These are phyloP conservation scores for Boletus vinaceobasis DNA, from an alignment of 768 basidiomycete genomes.

Conservation along the genomic window DNA sequence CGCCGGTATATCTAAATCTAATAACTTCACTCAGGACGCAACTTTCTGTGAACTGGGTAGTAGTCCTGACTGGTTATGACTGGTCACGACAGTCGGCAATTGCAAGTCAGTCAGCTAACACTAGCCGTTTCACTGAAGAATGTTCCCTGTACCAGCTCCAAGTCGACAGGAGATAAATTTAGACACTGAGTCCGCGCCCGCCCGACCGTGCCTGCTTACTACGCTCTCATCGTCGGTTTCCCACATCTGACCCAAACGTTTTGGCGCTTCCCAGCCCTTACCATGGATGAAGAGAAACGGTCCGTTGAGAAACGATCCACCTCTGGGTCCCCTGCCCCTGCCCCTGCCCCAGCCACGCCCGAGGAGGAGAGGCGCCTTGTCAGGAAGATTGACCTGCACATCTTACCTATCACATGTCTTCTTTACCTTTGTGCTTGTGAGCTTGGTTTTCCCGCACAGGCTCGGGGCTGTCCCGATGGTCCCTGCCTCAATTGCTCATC, in stretches of 20 bases:
- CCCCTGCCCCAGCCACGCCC: slow-evolving; percentile 20
- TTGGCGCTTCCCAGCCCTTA: background rate
- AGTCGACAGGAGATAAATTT: background rate
- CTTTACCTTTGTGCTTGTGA: slow-evolving; percentile 74
- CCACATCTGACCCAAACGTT: background rate
- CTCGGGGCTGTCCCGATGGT: too few relatives aligned
- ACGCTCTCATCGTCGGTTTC: background rate
- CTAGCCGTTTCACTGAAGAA: too few relatives aligned
- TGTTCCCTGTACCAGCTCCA: too few relatives aligned
- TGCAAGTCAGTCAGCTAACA: too few relatives aligned
- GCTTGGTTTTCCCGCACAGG: slow-evolving; percentile 15
- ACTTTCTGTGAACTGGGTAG: too few relatives aligned
- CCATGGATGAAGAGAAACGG: slow-evolving; percentile 23
- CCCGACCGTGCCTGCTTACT: too few relatives aligned
- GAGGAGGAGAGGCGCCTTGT: slow-evolving; percentile 37
- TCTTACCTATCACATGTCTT: slow-evolving; percentile 58
- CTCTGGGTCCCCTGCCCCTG: background rate
- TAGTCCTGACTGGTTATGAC: too few relatives aligned
- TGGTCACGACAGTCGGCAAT: too few relatives aligned
- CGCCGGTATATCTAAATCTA: too few relatives aligned
- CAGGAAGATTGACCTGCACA: slow-evolving; percentile 34
- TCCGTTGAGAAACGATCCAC: background rate
- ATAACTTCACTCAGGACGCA: too few relatives aligned
- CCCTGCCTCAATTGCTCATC: slow-evolving; percentile 1
- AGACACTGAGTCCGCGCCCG: background rate